Conservation (phyloP, 2,329 filamentous ascomycete species). For the Botrytis hyacinthi region DNA sequence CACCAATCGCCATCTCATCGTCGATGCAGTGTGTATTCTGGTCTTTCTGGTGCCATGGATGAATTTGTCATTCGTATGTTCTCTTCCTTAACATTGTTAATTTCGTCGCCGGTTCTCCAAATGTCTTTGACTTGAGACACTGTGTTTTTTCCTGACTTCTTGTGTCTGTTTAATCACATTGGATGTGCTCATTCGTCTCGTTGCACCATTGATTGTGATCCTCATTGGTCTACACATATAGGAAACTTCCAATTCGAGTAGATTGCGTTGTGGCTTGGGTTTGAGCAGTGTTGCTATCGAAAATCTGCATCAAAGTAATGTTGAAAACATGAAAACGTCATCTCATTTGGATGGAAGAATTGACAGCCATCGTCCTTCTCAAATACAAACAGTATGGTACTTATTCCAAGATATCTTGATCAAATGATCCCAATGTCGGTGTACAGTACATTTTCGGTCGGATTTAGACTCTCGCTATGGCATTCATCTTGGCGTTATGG, state of each 20-base stretch:
- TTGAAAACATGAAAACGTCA: too few species aligned
- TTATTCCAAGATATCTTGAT: not conserved
- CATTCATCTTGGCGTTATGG: conserved; percentile 1
- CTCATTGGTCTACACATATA: not conserved
- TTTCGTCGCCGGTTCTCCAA: not conserved
- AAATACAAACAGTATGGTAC: too few species aligned
- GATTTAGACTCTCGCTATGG: not conserved
- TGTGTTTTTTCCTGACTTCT: not conserved
- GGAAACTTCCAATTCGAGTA: not conserved
- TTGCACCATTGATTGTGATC: not conserved
- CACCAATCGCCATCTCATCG: not conserved
- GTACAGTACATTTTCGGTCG: not conserved
- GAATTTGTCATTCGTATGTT: not conserved
- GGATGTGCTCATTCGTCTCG: too few species aligned
- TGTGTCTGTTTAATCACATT: not conserved
- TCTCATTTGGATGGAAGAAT: not conserved
- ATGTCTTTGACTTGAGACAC: not conserved
- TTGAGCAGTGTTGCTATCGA: not conserved
- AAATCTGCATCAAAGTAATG: not conserved
- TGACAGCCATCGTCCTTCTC: not conserved
- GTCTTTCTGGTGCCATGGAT: not conserved
- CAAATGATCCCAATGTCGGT: not conserved
- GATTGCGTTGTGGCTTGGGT: not conserved
- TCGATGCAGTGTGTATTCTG: not conserved
- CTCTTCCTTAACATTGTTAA: not conserved